Evolutionary conservation across 768 basidiomycete species (phyloP).

Genomic region (Leccinum boreale): DNA sequence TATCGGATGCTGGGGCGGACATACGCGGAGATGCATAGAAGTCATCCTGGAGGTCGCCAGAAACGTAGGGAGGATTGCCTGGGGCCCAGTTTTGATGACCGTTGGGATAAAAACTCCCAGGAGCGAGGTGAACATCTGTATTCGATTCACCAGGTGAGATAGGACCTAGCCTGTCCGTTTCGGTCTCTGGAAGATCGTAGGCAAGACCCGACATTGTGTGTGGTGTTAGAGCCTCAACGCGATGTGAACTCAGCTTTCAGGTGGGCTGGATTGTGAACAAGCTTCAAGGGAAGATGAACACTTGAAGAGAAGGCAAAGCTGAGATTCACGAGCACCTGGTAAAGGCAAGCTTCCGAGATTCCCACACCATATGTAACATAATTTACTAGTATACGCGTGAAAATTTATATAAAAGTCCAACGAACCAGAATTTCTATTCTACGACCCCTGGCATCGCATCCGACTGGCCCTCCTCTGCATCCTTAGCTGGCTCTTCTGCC

Average conservation of each 20-base stretch:
- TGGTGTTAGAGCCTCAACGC: not conserved
- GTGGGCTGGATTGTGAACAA: not conserved
- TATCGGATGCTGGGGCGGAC: constrained; percentile 5
- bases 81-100: constrained; percentile 6
- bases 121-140: constrained; percentile 1
- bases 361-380: constrained; percentile 8
- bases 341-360: constrained; percentile 4
- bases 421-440: constrained; percentile 3
- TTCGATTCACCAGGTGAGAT: constrained; percentile 2
- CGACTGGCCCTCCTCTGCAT: not conserved
- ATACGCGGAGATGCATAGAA: constrained; percentile 23
- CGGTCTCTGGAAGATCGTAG: constrained; percentile 25
- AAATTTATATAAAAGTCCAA: not conserved
- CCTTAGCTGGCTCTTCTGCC: constrained; percentile 1
- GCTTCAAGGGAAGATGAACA: not conserved
- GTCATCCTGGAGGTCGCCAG: constrained; percentile 7
- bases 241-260: not conserved
- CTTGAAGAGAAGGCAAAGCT: not conserved
- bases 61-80: constrained; percentile 3
- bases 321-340: not conserved
- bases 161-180: constrained; percentile 6
- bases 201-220: constrained; percentile 30
- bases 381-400: not conserved
- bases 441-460: constrained; percentile 18
- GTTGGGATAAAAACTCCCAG: not conserved